phyloP scores from a whole-genome alignment of 1,139 yeast species.

The Arxiozyma bovina region DNA sequence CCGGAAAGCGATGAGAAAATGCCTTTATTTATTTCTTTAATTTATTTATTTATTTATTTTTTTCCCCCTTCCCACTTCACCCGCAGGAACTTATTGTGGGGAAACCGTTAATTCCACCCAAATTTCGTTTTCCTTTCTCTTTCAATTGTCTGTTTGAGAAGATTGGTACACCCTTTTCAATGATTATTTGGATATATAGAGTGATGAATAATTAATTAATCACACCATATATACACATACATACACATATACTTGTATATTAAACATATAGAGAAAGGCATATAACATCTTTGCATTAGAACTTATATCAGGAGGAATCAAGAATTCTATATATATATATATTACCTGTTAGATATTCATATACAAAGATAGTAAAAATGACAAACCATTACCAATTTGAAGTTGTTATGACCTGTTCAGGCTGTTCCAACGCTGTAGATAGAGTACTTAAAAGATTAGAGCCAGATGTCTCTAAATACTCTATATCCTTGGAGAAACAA shows the following conservation, averaged over 20 bases:
- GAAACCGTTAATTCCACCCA: background rate
- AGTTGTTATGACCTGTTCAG: conserved; percentile 75
- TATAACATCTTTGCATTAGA: too few relatives aligned
- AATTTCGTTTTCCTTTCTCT: background rate
- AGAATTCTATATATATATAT: too few relatives aligned
- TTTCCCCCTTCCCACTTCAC: too few relatives aligned
- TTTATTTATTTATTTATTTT: too few relatives aligned
- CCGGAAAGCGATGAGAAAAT: background rate
- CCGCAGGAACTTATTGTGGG: too few relatives aligned
- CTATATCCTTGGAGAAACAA: conserved; percentile 73
- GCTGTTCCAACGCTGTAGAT: conserved; percentile 83
- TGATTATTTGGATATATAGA: background rate
- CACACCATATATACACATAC: background rate
- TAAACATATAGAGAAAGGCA: too few relatives aligned
- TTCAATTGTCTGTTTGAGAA: background rate
- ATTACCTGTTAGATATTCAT: too few relatives aligned
- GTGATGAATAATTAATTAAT: too few relatives aligned
- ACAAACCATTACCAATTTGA: conserved; percentile 48
- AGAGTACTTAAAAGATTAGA: conserved; percentile 64
- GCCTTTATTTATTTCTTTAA: too few relatives aligned
- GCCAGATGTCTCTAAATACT: conserved; percentile 58
- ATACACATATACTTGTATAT: too few relatives aligned
- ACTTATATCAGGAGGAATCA: too few relatives aligned
- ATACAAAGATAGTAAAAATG: background rate
- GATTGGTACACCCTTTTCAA: background rate